Evolutionary conservation across 805 yeast species (phyloP), one percentile per base, ranked within the genome.

Genomic region (Lachancea thermotolerans): DNA sequence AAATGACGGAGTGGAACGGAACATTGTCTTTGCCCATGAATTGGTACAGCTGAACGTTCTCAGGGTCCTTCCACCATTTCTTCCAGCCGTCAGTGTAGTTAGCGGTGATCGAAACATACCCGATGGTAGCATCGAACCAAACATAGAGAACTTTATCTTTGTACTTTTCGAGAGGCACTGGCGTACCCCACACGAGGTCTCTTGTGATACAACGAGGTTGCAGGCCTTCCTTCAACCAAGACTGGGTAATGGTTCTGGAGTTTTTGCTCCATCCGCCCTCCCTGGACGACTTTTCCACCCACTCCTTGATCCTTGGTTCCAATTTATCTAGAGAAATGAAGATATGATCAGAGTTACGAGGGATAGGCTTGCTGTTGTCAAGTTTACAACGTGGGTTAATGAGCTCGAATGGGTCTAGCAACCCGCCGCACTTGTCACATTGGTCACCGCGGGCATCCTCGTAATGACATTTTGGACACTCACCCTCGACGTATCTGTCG

Each of bases 21-120:
- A 90, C 97, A 62, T 93, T 93, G 68, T 93, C 99, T 67, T 93
- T 93, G 68, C 99, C 99, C 99, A 93, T 93, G 67, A 93, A 93
- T 72, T 93, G 99, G 66, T 86, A 88, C 54, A 93, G 72, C 53
- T 85, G 69, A 51, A 93, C 96, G 50, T 89, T 65, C 44, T 89
- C 88, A n/a, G 96, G 95, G 60, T 85, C 74, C 57, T 78, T 79
- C 99, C 99, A 93, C 99, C 99, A 91, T 56, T 78, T 63, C 58
- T 75, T 70, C 98, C 98, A 91, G 37, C 70, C 70, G 36, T 74
- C 66, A 14, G 88, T 81, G 69, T 91, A 95, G 65, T 84, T 85
- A 21, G 98, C 97, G 27, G 99, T 93, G 60, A 93, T 93, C 41
- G 97, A 88, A 48, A 90, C 81, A 65, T 93, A 93, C 37, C 99